Base-by-base conservation (phyloP, 495 filamentous ascomycete species). In the Neurospora tetraspora region DNA sequence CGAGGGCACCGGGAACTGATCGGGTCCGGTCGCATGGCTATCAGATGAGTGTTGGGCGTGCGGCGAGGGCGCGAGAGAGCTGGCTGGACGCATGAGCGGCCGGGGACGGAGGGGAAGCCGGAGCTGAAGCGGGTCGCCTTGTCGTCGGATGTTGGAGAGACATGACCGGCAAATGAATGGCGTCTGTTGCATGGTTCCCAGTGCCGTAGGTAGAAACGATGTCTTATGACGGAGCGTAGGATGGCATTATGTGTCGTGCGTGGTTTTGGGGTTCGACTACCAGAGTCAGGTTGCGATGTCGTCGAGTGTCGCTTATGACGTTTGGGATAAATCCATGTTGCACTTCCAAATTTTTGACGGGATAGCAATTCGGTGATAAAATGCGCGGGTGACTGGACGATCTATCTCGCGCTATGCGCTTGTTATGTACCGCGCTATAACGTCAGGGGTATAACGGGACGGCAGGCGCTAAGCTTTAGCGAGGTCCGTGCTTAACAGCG, bases 81-180 rank as follows among this genome's bases (percentile, higher is more conserved):
- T 61, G 2, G 7, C 53, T 18, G 27, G 23, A 34, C 53, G 53
- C 23, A 61, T 14, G 27, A 61, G 27, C 53, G 53, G 27, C 53
- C 53, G 53, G 27, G 53, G 70, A 61, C 42, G 70, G 11, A 61
- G n/a, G 20, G 71, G 2, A 5, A 23, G 65, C 40, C 65, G 42
- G 27, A 71, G 39, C 27, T 45, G 42, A 59, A 69, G 43, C 23
- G 70, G 70, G 34, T 53, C 68, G 71, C 31, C 73, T 23, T 68
- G 65, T 20, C 27, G 74, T 68, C 69, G 72, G 16, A 39, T 11
- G 18, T 36, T 70, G 31, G 68, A 39, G 40, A 74, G 73, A 39
- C 78, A 78, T 20, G 71, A 69, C 39, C 75, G 73, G 69, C 73
- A 71, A 42, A 76, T 68, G 38, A 72, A 74, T n/a, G 71, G 68